A percentile compares a stretch with the other conserved stretches of the same genome.
These are phyloP conservation scores for Sporothrix euskadiensis DNA, from an alignment of 2,329 filamentous ascomycete genomes.

Conservation along the genomic window DNA sequence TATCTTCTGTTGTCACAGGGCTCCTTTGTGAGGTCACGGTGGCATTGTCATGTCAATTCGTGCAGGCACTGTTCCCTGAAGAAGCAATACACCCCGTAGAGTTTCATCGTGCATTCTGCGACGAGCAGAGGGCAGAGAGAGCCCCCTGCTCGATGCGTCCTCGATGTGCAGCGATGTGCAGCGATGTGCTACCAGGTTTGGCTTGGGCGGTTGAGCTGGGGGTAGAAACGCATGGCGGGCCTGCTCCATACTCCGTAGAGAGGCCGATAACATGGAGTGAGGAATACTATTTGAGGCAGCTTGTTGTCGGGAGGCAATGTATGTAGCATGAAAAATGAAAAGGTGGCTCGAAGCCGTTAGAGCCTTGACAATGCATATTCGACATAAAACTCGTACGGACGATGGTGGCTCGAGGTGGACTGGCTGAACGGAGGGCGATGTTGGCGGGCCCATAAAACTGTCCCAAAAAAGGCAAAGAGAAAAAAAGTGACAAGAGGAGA, in stretches of 20 bases:
- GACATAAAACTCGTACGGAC: neutral
- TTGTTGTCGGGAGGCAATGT: neutral
- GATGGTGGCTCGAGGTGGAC: neutral
- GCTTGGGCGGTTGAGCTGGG: neutral
- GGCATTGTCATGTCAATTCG: neutral
- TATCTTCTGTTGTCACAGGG: neutral
- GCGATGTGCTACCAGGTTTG: constrained; percentile 16
- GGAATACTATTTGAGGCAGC: neutral
- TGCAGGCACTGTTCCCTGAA: neutral
- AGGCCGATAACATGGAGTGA: neutral
- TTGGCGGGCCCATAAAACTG: neutral
- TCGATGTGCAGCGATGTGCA: neutral
- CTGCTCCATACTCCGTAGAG: constrained; percentile 2
- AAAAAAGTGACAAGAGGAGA: neutral
- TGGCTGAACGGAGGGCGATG: neutral
- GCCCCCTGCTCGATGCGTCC: neutral
- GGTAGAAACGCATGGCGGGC: neutral
- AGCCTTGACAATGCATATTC: neutral
- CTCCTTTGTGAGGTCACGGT: neutral
- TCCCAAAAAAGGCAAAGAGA: neutral
- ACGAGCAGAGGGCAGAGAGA: neutral
- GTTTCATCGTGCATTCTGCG: constrained; percentile 21
- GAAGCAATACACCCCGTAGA: neutral
- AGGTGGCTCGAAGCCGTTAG: neutral
- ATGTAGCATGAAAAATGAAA: neutral